phyloP scores from a whole-genome alignment of 1,284 basidiomycete genomes.

The Amylostereum chailletii region DNA sequence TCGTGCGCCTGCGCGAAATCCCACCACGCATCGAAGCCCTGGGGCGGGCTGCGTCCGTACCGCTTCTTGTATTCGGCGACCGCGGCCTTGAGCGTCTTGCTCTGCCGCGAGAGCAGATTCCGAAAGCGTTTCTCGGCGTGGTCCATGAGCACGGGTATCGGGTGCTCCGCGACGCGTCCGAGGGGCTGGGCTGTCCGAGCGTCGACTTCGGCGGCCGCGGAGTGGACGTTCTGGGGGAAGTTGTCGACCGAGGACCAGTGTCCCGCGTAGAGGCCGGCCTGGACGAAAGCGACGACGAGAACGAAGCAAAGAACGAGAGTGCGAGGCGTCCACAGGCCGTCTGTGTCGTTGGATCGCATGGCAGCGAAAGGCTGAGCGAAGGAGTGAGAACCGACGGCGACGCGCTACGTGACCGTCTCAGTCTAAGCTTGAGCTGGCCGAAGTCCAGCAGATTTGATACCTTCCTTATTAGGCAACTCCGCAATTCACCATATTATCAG shows the following conservation, averaged over 20 bases:
- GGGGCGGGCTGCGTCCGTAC: constrained; percentile 75
- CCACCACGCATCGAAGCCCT: constrained; percentile 89
- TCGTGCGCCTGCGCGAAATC: constrained; percentile 66
- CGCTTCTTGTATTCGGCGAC: constrained; percentile 72
- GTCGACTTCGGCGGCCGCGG: constrained; percentile 18
- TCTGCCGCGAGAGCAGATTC: constrained; percentile 63
- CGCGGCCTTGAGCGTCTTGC: constrained; percentile 65
- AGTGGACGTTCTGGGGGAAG: constrained; percentile 1
- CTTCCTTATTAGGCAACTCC: too few relatives aligned
- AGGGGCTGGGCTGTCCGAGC: constrained; percentile 13
- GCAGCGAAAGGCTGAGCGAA: too few relatives aligned
- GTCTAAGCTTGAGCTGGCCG: too few relatives aligned
- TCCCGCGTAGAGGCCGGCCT: constrained; percentile 13
- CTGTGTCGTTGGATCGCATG: too few relatives aligned
- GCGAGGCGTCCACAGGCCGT: too few relatives aligned
- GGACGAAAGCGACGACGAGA: constrained; percentile 11
- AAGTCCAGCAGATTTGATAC: too few relatives aligned
- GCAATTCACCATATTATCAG: too few relatives aligned
- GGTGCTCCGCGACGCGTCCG: constrained; percentile 43
- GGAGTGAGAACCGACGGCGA: too few relatives aligned
- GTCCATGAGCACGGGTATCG: constrained; percentile 76
- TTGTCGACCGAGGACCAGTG: constrained; percentile 3
- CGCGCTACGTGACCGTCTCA: too few relatives aligned
- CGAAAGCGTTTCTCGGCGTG: constrained; percentile 66
- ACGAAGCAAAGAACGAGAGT: constrained; percentile 3